Evolutionary conservation across 2,329 filamentous ascomycete species (phyloP), one percentile per base, ranked within the genome.

Genomic region (Trichoderma gracile): DNA sequence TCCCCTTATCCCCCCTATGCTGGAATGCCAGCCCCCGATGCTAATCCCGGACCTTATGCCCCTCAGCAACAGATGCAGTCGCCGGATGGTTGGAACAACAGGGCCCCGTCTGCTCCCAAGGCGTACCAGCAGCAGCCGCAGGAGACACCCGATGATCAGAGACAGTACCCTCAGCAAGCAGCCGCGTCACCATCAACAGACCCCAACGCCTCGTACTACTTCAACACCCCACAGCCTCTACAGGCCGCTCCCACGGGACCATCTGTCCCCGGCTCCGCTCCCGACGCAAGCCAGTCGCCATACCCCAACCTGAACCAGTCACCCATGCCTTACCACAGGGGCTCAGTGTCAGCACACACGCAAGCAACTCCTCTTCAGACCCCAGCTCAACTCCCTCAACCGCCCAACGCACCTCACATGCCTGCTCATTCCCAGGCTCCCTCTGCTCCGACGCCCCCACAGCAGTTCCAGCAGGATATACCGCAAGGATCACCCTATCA

Each of bases 171-270:
- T 6, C 76, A 74, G 46, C 74, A 73, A 64, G 47, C 71, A 14
- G 64, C 68, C 7, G 70, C 67, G 8, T 70, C 73, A 27, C 73
- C 73, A 12, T 68, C 74, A 42, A 67, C 79, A 17, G 86, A 89
- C 65, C 79, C 84, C 1, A 84, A 80, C 65, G 79, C 82, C 12
- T 80, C 81, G 10, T 88, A 85, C 70, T 90, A 89, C 73, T 86
- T 85, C 70, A 81, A 77, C 68, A 74, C 76, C 64, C 75, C 78
- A 56, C 74, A 78, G 25, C 42, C 58, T 19, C 14, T 59, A 10
- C 65, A 63, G 30, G 30, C 38, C 38, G 46, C 38, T 19, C 62
- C 65, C 15, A 66, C 76, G 72, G 73, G 73, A 69, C 73, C 78
- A 10, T 75, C 79, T 3, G 75, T 78, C 2, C 74, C 75, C 1